These are phyloP conservation scores for Calendula officinalis DNA, from an alignment of 129 eudicot species.

Conservation along the genomic window DNA sequence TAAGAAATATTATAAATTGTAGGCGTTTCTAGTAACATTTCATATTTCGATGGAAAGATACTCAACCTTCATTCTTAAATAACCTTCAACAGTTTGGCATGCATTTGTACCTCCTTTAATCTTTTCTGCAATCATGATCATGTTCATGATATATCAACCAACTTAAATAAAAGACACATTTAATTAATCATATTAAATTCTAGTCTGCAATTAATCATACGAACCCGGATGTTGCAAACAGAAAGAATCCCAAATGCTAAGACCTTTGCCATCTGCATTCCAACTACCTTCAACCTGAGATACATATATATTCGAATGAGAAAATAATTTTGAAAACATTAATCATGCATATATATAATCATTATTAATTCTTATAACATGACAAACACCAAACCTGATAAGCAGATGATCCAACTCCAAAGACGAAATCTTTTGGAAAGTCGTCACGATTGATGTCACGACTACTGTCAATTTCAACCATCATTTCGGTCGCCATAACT, in stretches of 20 bases:
- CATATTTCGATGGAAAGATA: neutral
- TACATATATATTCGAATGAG: neutral
- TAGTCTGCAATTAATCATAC: too few species aligned
- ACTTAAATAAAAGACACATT: too few species aligned
- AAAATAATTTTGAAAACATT: neutral
- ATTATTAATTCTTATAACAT: neutral
- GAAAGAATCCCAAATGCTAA: neutral
- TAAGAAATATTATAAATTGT: neutral
- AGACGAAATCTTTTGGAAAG: neutral
- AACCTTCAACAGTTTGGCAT: neutral
- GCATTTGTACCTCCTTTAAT: neutral
- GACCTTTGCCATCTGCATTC: slow-evolving; percentile 1
- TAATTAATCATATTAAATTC: too few species aligned
- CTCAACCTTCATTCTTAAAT: neutral
- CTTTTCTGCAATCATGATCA: neutral
- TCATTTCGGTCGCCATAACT: neutral
- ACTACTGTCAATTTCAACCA: neutral
- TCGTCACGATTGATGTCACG: neutral
- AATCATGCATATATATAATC: neutral
- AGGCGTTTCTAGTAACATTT: neutral
- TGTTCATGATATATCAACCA: too few species aligned
- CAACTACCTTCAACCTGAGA: neutral
- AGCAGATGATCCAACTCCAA: slow-evolving; percentile 7
- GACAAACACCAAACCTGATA: neutral
- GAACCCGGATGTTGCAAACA: neutral